Evolutionary conservation across 768 basidiomycete species (phyloP), one percentile per base, ranked within the genome.

Genomic region (Podaxis rugospora): DNA sequence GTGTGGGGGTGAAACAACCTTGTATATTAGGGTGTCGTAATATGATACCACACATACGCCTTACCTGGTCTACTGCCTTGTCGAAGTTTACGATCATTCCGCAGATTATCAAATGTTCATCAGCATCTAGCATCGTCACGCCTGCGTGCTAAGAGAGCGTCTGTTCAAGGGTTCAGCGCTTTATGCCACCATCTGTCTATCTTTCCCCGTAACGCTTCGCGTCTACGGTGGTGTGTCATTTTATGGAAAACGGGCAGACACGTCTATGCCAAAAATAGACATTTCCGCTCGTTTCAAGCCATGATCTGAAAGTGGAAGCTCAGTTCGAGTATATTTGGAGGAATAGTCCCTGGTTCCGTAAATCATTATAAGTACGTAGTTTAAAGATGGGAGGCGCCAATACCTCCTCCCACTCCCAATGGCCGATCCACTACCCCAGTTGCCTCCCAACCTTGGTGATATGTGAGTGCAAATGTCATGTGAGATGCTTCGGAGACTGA

Each of bases 401-500:
- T 44, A 18, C 18, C 5, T 44, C 23, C 25, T 28, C 27, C 28
- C 47, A 16, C 36, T 50, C 21, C 36, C 47, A 10, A 49, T 27
- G 25, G 47, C 47, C 1, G 47, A 49, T 23, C 23, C 47, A 23
- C 47, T 40, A 10, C 18, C 35, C 16, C 40, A 52, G 11, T 47
- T 61, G 46, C 59, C 59, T 49, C 36, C 59, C 10, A 49, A 61
- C n/a, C 42, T 61, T 28, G 59, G 44, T 4, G 21, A 55, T 39
- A 39, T 54, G 59, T 61, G 44, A 54, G 59, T 27, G 4, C 4
- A 35, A 16, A 5, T 46, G 2, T 10, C 32, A 16, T 23, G 44
- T 10, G 36, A 23, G 6, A 5, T 1, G 3, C 42, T 21, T 46
- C 28, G 9, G 1, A 14, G 10, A 47, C 46, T 60, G 51, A 44